Base-by-base conservation (phyloP, 768 basidiomycete genomes). In the Tulasnella sp. region DNA sequence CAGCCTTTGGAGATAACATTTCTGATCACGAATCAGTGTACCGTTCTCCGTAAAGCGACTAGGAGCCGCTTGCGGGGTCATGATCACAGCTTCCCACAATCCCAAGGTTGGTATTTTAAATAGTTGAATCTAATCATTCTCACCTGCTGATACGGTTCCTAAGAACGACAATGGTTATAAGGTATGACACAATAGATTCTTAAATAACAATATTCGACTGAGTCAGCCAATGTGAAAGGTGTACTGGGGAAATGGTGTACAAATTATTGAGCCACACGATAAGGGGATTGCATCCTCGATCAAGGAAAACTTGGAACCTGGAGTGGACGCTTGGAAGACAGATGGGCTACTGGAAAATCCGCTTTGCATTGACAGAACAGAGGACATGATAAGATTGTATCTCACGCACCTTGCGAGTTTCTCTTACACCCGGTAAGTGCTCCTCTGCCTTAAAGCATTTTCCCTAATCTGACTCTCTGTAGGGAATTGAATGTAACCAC, bases 131-230 rank as follows among this genome's bases (percentile, higher is more conserved):
- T 16, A 24, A 24, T 4, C 19, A n/a, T 10, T 39, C 24, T 37
- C 33, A 20, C 24, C 54, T 33, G 40, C 7, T 48, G 12, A 32
- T 31, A 3, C 7, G n/a, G 41, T 13, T 45, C 13, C 13, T 12
- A 43, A 87, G 83, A 65, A 83, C 61, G 88, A 91, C 60, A 92
- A 92, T 61, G 88, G 88, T 2, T 90, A 83, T 67, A 92, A 91
- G 67, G 86, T 78, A 41, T 53, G 59, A 46, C 16, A 35, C 34
- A 13, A 32, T 15, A 1, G n/a, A 45, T 49, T 42, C 5, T 12
- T 12, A 12, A 12, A 16, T 35, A 35, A 35, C n/a, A n/a, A n/a
- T n/a, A 50, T 40, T 20, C 8, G 5, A 15, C 39, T 13, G 44
- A 37, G 24, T 33, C 19, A 9, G 8, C 19, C 40, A 15, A 42